A percentile compares a stretch with the other conserved stretches of the same genome.
Conservation (phyloP, 305 asterid genomes). For the Fraxinus dipetala region DNA sequence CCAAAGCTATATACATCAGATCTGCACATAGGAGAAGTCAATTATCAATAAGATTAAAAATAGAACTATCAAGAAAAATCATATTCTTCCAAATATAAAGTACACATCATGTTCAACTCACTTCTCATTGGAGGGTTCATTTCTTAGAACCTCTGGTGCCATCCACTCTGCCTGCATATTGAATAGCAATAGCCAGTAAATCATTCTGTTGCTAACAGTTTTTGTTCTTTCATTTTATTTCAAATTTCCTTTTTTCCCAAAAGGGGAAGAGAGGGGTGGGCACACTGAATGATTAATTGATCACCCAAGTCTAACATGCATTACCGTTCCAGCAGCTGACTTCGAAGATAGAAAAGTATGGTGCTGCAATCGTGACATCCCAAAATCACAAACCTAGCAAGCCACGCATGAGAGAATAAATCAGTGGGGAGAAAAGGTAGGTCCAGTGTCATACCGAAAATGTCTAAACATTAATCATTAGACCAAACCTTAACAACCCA, state of each 20-base stretch:
- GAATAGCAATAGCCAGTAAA: conserved; percentile 20
- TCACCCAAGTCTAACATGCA: not conserved
- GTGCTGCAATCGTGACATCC: conserved; percentile 91
- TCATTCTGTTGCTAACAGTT: not conserved
- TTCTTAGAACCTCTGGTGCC: conserved; percentile 36
- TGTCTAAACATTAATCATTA: not conserved
- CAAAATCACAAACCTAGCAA: conserved; percentile 85
- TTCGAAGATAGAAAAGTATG: conserved; percentile 89
- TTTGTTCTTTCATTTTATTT: conserved; percentile 11
- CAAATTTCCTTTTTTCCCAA: not conserved
- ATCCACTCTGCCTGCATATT: conserved; percentile 91
- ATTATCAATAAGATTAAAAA: conserved; percentile 3
- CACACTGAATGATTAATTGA: not conserved
- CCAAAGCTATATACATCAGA: conserved; percentile 96
- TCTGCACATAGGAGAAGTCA: conserved; percentile 41
- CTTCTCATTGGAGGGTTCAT: conserved; percentile 89
- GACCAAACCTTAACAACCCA: conserved; percentile 78
- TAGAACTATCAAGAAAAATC: not conserved
- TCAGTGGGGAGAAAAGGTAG: conserved; percentile 12
- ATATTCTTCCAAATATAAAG: conserved; percentile 3
- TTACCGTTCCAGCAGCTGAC: conserved; percentile 93
- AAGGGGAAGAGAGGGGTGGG: not conserved
- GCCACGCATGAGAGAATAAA: conserved; percentile 20
- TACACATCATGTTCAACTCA: conserved; percentile 27
- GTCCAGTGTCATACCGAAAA: not conserved